phyloP scores from a whole-genome alignment of 768 basidiomycete genomes.

The Hysterangium stoloniferum region DNA sequence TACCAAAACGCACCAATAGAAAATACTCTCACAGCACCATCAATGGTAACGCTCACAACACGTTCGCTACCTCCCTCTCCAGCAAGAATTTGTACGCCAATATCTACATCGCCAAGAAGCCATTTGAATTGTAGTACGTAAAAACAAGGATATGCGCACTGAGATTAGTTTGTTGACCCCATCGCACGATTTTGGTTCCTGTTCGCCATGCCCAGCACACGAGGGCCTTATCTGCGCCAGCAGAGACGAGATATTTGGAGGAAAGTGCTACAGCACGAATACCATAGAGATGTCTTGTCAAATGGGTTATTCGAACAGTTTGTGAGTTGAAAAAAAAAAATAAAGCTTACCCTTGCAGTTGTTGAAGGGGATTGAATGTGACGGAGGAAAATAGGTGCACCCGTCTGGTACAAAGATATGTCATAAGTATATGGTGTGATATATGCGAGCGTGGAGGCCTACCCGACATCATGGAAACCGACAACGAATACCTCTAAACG shows the following conservation, averaged over 20 bases:
- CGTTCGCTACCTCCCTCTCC: constrained; percentile 50
- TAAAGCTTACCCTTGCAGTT: constrained; percentile 43
- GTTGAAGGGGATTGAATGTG: constrained; percentile 77
- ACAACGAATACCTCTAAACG: constrained; percentile 77
- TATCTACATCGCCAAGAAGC: constrained; percentile 33
- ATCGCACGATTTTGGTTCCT: constrained; percentile 82
- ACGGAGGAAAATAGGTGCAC: constrained; percentile 84
- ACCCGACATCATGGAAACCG: constrained; percentile 91
- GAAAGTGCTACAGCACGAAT: constrained; percentile 86
- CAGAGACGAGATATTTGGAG: constrained; percentile 78
- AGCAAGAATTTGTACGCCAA: constrained; percentile 79
- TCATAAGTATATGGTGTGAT: background rate
- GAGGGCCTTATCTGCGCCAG: constrained; percentile 60
- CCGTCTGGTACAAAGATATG: constrained; percentile 39
- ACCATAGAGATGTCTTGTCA: constrained; percentile 64
- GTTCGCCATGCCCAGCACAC: constrained; percentile 91
- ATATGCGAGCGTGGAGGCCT: constrained; percentile 21
- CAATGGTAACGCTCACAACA: constrained; percentile 86
- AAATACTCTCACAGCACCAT: constrained; percentile 85
- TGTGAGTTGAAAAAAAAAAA: background rate
- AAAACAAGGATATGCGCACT: constrained; percentile 20
- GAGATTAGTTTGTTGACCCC: constrained; percentile 89
- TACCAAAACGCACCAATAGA: constrained; percentile 67
- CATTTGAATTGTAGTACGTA: too few species aligned
- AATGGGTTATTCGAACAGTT: background rate